Conservation (phyloP, 805 yeast species). For the Cyberlindnera galapagoensis region DNA sequence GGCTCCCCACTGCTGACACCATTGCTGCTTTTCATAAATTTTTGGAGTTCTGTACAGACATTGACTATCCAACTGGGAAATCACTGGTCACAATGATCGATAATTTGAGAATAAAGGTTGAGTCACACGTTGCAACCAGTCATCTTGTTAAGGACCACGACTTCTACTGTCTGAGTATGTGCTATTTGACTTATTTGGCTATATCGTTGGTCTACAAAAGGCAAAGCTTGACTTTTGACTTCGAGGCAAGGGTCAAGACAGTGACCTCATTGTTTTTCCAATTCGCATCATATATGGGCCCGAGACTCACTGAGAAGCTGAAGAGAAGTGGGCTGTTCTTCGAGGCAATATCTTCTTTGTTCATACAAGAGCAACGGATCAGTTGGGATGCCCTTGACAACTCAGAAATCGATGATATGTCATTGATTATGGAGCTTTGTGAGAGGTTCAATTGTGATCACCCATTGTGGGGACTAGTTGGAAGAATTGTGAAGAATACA, state of each 20-base stretch:
- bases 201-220: conserved; percentile 7
- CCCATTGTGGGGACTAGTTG: conserved; percentile 10
- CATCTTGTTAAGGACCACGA: conserved; percentile 17
- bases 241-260: conserved; percentile 9
- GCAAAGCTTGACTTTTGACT: conserved; percentile 16
- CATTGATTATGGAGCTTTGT: conserved; percentile 12
- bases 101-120: conserved; percentile 15
- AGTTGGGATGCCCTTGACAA: conserved; percentile 12
- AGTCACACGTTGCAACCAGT: conserved; percentile 13
- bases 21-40: conserved; percentile 7
- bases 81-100: conserved; percentile 16
- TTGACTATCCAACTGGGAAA: conserved; percentile 8
- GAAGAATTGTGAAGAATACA: conserved; percentile 1
- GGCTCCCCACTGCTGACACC: conserved; percentile 3
- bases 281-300: conserved; percentile 9
- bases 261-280: conserved; percentile 12
- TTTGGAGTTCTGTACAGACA: conserved; percentile 13
- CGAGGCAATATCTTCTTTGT: conserved; percentile 17
- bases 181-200: conserved; percentile 14
- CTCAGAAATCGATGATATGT: conserved; percentile 9
- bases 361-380: conserved; percentile 4
- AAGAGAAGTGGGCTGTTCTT: conserved; percentile 8
- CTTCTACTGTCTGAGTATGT: conserved; percentile 15
- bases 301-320: conserved; percentile 8
- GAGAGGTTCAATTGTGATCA: conserved; percentile 2